phyloP scores from a whole-genome alignment of 192 early-diverging fungal genomes.

The Umbelopsis ramanniana region DNA sequence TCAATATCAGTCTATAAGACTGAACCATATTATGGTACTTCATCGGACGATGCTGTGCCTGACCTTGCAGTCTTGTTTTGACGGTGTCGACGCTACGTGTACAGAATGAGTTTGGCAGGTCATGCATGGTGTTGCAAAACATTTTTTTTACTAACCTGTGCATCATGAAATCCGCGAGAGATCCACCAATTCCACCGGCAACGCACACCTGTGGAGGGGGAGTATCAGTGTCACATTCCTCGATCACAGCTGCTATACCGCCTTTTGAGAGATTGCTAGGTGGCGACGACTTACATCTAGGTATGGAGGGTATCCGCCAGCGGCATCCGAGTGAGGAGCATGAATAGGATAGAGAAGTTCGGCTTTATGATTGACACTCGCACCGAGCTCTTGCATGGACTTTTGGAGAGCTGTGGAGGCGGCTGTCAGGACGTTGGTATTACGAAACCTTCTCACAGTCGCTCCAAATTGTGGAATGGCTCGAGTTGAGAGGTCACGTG shows the following conservation, averaged over 20 bases:
- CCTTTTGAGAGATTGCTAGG: neutral
- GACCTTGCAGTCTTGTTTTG: constrained; percentile 62
- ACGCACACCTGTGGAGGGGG: constrained; percentile 43
- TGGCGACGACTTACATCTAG: constrained; percentile 32
- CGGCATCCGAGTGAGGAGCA: constrained; percentile 16
- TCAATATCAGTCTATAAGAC: constrained; percentile 56
- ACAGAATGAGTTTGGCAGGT: neutral
- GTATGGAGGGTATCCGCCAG: constrained; percentile 33
- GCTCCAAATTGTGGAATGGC: neutral
- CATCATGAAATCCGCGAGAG: constrained; percentile 58
- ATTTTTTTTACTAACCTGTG: constrained; percentile 46
- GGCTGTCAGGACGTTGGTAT: neutral
- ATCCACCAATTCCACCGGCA: constrained; percentile 58
- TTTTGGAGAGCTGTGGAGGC: constrained; percentile 12
- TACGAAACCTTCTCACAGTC: neutral
- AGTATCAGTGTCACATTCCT: neutral
- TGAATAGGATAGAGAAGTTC: neutral
- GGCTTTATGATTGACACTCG: constrained; percentile 4
- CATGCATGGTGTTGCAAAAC: neutral
- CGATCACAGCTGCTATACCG: neutral
- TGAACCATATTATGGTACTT: constrained; percentile 65
- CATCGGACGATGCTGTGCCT: constrained; percentile 45
- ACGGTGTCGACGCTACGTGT: constrained; percentile 51
- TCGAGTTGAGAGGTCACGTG: constrained; percentile 2
- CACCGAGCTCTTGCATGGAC: constrained; percentile 22